These are phyloP conservation scores for Stereum hirsutum DNA, from an alignment of 1,284 basidiomycete genomes.

Conservation along the genomic window DNA sequence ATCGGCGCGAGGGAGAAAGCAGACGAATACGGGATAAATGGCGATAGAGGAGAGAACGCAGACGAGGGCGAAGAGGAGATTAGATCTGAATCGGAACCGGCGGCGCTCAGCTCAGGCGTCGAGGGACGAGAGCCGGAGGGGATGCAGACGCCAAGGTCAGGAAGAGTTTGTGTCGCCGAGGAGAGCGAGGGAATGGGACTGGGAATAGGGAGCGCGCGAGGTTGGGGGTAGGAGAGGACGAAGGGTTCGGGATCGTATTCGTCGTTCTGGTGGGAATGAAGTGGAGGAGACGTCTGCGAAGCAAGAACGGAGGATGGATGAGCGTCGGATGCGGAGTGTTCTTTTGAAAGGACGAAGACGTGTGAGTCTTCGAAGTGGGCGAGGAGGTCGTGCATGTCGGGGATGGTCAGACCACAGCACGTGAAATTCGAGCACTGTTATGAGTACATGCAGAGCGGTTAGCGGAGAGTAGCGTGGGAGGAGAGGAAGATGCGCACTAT, in stretches of 20 bases:
- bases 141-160: constrained; percentile 7
- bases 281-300: constrained; percentile 10
- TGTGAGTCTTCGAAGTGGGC: constrained; percentile 60
- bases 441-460: too few species aligned
- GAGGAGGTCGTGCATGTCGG: constrained; percentile 59
- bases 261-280: too few species aligned
- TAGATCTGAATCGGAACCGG: too few species aligned
- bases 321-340: too few species aligned
- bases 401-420: constrained; percentile 51
- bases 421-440: constrained; percentile 51
- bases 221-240: constrained; percentile 24
- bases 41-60: constrained; percentile 1
- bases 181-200: constrained; percentile 8
- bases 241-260: constrained; percentile 9
- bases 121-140: constrained; percentile 7
- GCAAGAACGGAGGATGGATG: too few species aligned
- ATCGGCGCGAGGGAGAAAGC: too few species aligned
- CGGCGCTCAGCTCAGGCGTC: too few species aligned
- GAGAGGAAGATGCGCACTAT: too few species aligned
- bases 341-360: constrained; percentile 31
- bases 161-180: background rate
- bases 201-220: constrained; percentile 16
- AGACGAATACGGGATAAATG: too few species aligned
- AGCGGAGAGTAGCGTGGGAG: too few species aligned
- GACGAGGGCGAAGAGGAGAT: constrained; percentile 7